A percentile compares a stretch with the other conserved stretches of the same genome.
phyloP scores from a whole-genome alignment of 73 alveolate genomes.

The Stentor coeruleus region DNA sequence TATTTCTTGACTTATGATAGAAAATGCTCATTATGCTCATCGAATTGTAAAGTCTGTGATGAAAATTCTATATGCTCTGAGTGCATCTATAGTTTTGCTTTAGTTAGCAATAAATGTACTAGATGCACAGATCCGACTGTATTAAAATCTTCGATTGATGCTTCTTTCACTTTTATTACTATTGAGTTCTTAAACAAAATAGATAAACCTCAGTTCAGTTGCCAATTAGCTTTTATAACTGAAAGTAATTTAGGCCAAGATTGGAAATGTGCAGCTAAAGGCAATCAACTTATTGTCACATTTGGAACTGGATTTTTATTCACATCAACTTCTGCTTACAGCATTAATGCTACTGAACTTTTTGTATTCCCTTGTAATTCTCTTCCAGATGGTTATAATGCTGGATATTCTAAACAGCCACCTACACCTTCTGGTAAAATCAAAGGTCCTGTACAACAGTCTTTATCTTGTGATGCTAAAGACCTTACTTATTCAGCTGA shows the following conservation, averaged over 20 bases:
- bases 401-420: background rate
- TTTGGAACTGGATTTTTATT: background rate
- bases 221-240: background rate
- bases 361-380: too few relatives aligned
- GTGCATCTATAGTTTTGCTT: background rate
- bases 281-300: background rate
- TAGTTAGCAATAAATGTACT: background rate
- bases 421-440: background rate
- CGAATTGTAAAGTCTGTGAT: background rate
- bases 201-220: background rate
- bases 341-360: too few relatives aligned
- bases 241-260: background rate
- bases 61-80: background rate
- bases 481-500: background rate
- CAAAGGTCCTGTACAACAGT: background rate
- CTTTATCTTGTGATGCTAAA: background rate
- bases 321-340: too few relatives aligned
- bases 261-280: background rate
- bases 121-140: background rate
- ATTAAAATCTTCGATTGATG: background rate
- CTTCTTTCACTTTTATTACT: background rate
- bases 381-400: too few relatives aligned
- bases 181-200: background rate
- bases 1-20: background rate
- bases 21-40: background rate